Conservation (phyloP, 2,329 filamentous ascomycete genomes). For the Zasmidium angulare region DNA sequence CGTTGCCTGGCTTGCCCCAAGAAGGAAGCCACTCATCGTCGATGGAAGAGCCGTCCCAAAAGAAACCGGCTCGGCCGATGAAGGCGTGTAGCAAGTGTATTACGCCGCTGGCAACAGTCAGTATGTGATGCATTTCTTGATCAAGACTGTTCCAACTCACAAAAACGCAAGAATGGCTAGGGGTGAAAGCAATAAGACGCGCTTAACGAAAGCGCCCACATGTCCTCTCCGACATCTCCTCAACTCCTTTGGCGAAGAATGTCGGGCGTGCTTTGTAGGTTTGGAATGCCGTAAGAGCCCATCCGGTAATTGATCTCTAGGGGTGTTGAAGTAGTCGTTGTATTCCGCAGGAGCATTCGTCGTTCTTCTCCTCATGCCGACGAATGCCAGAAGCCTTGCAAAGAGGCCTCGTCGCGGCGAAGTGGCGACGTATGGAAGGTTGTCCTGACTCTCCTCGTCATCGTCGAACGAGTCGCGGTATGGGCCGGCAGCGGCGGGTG, state of each 20-base stretch:
- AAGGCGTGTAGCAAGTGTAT: conserved; percentile 43
- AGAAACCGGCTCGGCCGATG: conserved; percentile 37
- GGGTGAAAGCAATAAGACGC: conserved; percentile 12
- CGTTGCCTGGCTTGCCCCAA: conserved; percentile 44
- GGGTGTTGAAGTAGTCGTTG: conserved; percentile 10
- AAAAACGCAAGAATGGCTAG: conserved; percentile 18
- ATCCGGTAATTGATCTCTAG: conserved; percentile 7
- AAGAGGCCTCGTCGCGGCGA: neutral
- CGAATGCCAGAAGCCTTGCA: neutral
- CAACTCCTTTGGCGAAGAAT: conserved; percentile 11
- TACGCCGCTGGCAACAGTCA: conserved; percentile 39
- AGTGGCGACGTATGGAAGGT: neutral
- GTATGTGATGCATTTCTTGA: neutral
- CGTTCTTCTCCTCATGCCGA: conserved; percentile 5
- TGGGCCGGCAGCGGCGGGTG: conserved; percentile 5
- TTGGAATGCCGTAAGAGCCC: conserved; percentile 9
- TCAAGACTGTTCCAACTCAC: conserved; percentile 12
- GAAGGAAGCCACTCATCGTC: conserved; percentile 35
- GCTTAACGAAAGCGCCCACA: conserved; percentile 12
- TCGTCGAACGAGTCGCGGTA: conserved; percentile 2
- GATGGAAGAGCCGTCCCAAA: conserved; percentile 37
- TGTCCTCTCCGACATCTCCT: conserved; percentile 13
- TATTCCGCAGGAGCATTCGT: neutral
- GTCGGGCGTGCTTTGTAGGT: neutral
- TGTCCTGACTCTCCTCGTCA: conserved; percentile 3